Evolutionary conservation across 2,329 filamentous ascomycete species (phyloP), one percentile per base, ranked within the genome.

Genomic region (Sporothrix protearum): DNA sequence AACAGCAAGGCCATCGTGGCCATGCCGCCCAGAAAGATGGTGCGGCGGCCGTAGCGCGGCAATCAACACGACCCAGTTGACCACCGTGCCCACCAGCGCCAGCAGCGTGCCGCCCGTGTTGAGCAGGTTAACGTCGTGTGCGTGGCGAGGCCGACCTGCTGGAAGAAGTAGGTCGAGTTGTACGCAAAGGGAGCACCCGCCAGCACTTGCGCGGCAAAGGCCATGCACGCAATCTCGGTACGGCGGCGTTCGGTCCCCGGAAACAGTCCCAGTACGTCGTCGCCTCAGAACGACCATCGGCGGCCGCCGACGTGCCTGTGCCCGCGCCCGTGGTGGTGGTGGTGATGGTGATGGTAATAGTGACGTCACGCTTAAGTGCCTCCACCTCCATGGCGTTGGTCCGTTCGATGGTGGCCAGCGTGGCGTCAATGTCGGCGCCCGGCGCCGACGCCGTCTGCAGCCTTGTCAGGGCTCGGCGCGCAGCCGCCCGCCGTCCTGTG

Each of bases 191-290:
- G 77, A 30, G 77, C 77, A 2, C 80, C 80, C 12, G 77, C 76
- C 7, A 81, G 75, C 63, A 73, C 71, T 67, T 74, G 75, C 3
- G 71, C 73, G 19, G 71, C 75, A 53, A 80, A 82, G 1, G 80
- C 78, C 28, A 82, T 73, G 71, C 80, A 81, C 4, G 84, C 80
- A 30, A 84, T 83, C 71, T 84, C 82, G 0, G 82, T 84, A 30
- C 83, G 79, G 0, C 83, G 79, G 4, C 83, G 76, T 71, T 87
- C 82, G 6, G 77, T 75, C 81, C 81, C 42, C 80, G 80, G 77
- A 87, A 86, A 74, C 83, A 85, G 76, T 86, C 83, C 33, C 76
- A 66, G 74, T 86, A 87, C 0, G 77, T 80, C 0, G 77, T 80
- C 0, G 80, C 80, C 2, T 77, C 79, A 1, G 75, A 10, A 4